phyloP scores from a whole-genome alignment of 768 basidiomycete genomes.

The Cyclocybe cylindracea region DNA sequence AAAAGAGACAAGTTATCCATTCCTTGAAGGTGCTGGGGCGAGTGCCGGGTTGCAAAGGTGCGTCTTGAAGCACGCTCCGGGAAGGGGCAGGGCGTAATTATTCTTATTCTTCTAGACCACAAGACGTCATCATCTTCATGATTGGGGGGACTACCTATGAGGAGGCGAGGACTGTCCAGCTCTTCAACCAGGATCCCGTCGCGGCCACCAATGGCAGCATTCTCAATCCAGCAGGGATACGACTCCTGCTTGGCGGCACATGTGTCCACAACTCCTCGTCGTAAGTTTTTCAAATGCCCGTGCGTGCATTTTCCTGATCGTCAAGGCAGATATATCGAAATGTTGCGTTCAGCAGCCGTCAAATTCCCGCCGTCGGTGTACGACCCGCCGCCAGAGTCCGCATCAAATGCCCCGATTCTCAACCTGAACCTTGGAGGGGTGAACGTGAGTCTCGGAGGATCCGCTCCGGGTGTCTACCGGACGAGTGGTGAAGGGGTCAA shows the following conservation, averaged over 20 bases:
- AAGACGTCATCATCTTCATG: conserved; percentile 96
- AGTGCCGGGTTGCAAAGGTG: conserved; percentile 76
- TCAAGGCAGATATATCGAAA: conserved; percentile 74
- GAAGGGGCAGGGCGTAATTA: background rate
- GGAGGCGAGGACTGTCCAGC: conserved; percentile 82
- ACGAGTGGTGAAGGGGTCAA: conserved; percentile 72
- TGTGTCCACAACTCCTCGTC: conserved; percentile 93
- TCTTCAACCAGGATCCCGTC: conserved; percentile 82
- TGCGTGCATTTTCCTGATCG: conserved; percentile 7
- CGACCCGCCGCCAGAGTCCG: conserved; percentile 76
- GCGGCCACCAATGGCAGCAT: conserved; percentile 47
- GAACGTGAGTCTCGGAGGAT: conserved; percentile 91
- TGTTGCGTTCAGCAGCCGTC: conserved; percentile 75
- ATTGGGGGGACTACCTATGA: conserved; percentile 97
- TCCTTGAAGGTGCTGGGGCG: conserved; percentile 65
- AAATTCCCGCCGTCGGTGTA: conserved; percentile 66
- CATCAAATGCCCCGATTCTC: conserved; percentile 72
- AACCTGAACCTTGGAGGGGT: conserved; percentile 92
- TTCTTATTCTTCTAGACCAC: conserved; percentile 56
- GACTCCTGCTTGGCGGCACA: conserved; percentile 90
- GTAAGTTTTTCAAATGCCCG: conserved; percentile 41
- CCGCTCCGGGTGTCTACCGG: conserved; percentile 83
- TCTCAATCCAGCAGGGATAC: conserved; percentile 58
- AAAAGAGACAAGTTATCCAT: conserved; percentile 89
- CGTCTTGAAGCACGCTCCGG: conserved; percentile 7